Evolutionary conservation across 2,329 filamentous ascomycete genomes (phyloP), one percentile per base, ranked within the genome.

Genomic region (Fusarium verrucosum): DNA sequence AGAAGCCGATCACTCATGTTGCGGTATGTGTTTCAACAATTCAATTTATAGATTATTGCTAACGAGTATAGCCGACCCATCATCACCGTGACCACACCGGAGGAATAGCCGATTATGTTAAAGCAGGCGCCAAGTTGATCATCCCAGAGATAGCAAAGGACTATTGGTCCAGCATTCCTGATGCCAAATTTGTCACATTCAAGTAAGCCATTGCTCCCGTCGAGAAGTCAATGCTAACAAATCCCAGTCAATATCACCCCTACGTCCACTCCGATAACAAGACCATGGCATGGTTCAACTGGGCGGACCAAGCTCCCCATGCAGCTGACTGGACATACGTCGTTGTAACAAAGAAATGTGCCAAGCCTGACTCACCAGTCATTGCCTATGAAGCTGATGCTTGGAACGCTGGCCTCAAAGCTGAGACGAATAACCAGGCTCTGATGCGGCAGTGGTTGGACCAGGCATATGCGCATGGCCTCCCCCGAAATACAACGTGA

Each of bases 71-170:
- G 60, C 56, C 64, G 7, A 47, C 64, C 3, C 65, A 68, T n/a
- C 65, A 67, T 16, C 59, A 68, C 3, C 32, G 60, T 4, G 64
- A 62, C 16, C 65, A 68, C 25, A 50, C 30, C 2, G 64, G 56
- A 6, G 65, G 52, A 2, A 46, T 49, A 3, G 42, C 20, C 1
- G 41, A 58, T 2, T 68, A 62, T 7, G 50, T 59, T 10, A 46
- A 36, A 16, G 28, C 42, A 4, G 60, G 50, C 0, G 46, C 50
- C 3, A 68, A 44, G 14, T 23, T 65, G 1, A 62, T 59, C 1
- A 42, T 68, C 1, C 56, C 60, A 1, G 49, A 65, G 4, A 28
- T 65, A 5, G 58, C 60, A 7, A 19, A 32, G 0, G 35, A 55
- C 10, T 62, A 68, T 30, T 67, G 64, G 49, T 68, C 56, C 0